Base-by-base conservation (phyloP, 2,329 filamentous ascomycete species). In the Diaporthe citri region DNA sequence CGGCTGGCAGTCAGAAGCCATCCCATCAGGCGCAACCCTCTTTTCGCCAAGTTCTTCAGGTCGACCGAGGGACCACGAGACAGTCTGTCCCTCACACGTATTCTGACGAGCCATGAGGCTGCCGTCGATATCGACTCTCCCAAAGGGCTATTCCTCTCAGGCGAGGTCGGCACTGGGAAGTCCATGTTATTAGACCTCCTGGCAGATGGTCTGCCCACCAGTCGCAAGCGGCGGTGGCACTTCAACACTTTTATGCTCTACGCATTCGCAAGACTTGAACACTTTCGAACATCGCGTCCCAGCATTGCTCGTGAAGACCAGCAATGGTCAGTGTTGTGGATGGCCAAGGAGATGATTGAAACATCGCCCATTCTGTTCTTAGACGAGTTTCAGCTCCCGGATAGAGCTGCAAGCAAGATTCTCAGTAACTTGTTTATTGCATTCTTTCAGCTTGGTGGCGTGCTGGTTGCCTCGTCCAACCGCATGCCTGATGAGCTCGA, bases 241-340 rank as follows among this genome's bases (percentile, higher is more conserved):
- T 97, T 95, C 84, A 95, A 95, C 81, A 95, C 93, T 0, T 97
- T 97, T 79, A 97, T 97, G 93, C 86, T 96, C 12, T 92, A 96
- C 78, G 92, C 91, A 0, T 88, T 96, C 62, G 92, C 93, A 1
- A 91, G 92, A 69, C 86, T 97, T 1, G 94, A 96, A 79, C 85
- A 88, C 17, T 88, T 94, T 59, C 87, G 94, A 79, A 86, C 85
- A 74, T 78, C 81, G 6, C 79, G 80, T 1, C 77, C 78, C 2
- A 74, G 78, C 20, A 48, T 77, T 20, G 76, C 71, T 75, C 67
- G 72, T n/a, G 78, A 77, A 28, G 77, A 82, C 7, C 82, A 78
- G 78, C 90, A 95, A 74, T 91, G 95, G 82, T 94, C 93, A 0
- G 82, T 96, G 34, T 83, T 96, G 1, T 92, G 91, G 88, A 87